A percentile compares a stretch with the other conserved stretches of the same genome.
These are phyloP conservation scores for Corylus americana DNA, from an alignment of 306 rosid genomes.

Conservation along the genomic window DNA sequence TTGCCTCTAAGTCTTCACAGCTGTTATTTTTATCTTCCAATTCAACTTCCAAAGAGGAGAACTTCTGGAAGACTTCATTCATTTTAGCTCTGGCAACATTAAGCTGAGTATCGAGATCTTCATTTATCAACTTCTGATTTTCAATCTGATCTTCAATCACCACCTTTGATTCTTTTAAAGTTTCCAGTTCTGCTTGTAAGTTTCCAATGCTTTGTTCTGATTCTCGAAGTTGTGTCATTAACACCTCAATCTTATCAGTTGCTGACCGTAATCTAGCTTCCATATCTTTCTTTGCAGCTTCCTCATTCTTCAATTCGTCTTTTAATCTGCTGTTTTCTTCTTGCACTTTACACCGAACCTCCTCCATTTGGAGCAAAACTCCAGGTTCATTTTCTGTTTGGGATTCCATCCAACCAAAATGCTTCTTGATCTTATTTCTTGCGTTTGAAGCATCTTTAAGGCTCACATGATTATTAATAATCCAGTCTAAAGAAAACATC, in stretches of 20 bases:
- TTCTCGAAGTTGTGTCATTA: slow-evolving; percentile 56
- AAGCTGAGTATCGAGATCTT: slow-evolving; percentile 75
- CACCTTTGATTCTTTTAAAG: slow-evolving; percentile 47
- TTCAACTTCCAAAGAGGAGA: slow-evolving; percentile 71
- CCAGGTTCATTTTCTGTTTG: slow-evolving; percentile 30
- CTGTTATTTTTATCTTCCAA: slow-evolving; percentile 67
- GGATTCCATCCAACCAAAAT: slow-evolving; percentile 39
- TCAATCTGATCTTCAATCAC: slow-evolving; percentile 54
- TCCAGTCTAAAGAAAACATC: slow-evolving; percentile 64
- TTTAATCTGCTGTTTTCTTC: slow-evolving; percentile 52
- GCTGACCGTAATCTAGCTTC: slow-evolving; percentile 48
- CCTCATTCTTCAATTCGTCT: slow-evolving; percentile 51
- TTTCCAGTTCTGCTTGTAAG: slow-evolving; percentile 55
- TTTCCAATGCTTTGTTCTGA: slow-evolving; percentile 52
- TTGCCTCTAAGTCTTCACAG: slow-evolving; percentile 72
- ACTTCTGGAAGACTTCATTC: slow-evolving; percentile 55
- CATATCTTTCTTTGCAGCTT: slow-evolving; percentile 45
- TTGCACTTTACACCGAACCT: slow-evolving; percentile 32
- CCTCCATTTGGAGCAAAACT: slow-evolving; percentile 26
- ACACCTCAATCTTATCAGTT: slow-evolving; percentile 41
- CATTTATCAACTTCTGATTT: slow-evolving; percentile 54
- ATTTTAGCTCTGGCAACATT: slow-evolving; percentile 50
- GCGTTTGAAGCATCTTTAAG: slow-evolving; percentile 49
- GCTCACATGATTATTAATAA: slow-evolving; percentile 49
- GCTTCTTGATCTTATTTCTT: slow-evolving; percentile 69